Base-by-base conservation (phyloP, 23 red algal genomes). In the Gracilaria caudata region DNA sequence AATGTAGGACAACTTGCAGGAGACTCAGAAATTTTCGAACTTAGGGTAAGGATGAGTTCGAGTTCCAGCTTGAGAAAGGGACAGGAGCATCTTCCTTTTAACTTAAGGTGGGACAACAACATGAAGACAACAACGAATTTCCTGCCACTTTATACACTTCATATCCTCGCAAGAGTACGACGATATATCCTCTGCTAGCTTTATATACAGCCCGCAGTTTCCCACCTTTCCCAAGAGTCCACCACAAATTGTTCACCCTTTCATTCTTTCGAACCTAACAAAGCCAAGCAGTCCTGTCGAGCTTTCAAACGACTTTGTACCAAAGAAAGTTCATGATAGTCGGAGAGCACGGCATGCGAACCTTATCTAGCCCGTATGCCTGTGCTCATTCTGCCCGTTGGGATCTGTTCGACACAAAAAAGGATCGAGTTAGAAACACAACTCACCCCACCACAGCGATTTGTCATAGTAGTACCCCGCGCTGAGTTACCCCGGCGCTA, bases 101-200 rank as follows among this genome's bases (percentile, higher is more conserved):
- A n/a, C n/a, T n/a, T n/a, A n/a, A n/a, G n/a, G n/a, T n/a, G n/a
- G n/a, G n/a, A n/a, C n/a, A 53, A 53, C 5, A 2, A 53, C 49
- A 53, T 13, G 2, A 17, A 53, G 49, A 53, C 61, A 36, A 19
- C 30, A 66, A 66, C 14, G 25, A 30, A 66, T 7, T 66, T 66
- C 61, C 61, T 33, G 29, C 30, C 61, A 66, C 61, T 66, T 66
- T 66, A 66, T 66, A 66, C 61, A 66, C 32, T 17, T 66, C 13
- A 66, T 3, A 66, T 66, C 30, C 61, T 66, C 32, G 29, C 26
- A 66, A 66, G 61, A 66, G 7, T 4, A 6, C 61, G 12, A 66
- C 17, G 49, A 53, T 23, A 37, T 16, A 66, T 66, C 30, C 29
- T 16, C 61, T 66, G 61, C 14, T 35, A 8, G 24, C 58, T 32